phyloP scores from a whole-genome alignment of 257 asterid genomes.

The Ocimum tenuiflorum region DNA sequence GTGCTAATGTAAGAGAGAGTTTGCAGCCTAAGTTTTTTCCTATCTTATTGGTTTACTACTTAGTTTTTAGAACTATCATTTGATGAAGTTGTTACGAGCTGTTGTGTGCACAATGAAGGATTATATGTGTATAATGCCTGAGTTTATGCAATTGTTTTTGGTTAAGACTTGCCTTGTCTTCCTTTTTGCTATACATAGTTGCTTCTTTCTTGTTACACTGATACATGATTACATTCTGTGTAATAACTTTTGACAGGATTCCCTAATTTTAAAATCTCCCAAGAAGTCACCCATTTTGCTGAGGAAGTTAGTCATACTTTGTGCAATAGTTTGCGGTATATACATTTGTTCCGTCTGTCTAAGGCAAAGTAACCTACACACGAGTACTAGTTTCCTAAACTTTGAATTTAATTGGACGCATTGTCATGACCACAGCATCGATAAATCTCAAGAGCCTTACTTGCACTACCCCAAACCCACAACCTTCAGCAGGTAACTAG shows the following conservation, averaged over 20 bases:
- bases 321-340: conserved; percentile 51
- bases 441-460: conserved; percentile 44
- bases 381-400: conserved; percentile 23
- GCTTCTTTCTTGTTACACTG: not conserved
- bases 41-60: not conserved
- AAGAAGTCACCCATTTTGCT: conserved; percentile 51
- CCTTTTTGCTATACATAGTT: not conserved
- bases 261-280: conserved; percentile 46
- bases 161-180: not conserved
- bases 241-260: conserved; percentile 32
- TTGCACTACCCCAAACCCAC: conserved; percentile 66
- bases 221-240: conserved; percentile 2
- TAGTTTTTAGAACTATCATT: no score
- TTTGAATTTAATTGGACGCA: conserved; percentile 25
- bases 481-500: conserved; percentile 50
- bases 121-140: not conserved
- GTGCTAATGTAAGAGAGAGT: no score
- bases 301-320: conserved; percentile 48
- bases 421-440: conserved; percentile 26
- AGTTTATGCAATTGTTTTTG: not conserved
- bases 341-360: conserved; percentile 63
- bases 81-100: not conserved
- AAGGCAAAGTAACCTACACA: conserved; percentile 36
- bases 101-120: no score
- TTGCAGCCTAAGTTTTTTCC: not conserved